phyloP scores from a whole-genome alignment of 1,284 basidiomycete genomes.

The Ceratobasidium sp. region DNA sequence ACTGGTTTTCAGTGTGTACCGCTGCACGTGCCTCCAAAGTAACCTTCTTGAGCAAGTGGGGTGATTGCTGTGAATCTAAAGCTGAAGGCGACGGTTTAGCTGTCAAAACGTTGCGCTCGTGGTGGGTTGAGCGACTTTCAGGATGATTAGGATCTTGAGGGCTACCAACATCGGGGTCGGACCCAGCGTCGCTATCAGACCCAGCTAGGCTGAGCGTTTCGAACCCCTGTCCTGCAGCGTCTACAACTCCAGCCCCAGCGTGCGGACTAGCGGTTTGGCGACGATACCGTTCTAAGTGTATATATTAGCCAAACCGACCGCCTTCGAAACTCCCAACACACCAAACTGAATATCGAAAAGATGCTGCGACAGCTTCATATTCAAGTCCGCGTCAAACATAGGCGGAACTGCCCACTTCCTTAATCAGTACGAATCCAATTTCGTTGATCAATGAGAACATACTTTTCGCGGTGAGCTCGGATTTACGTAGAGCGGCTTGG shows the following conservation, averaged over 20 bases:
- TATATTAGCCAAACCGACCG: background rate
- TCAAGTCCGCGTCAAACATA: constrained; percentile 22
- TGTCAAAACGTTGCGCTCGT: too few species aligned
- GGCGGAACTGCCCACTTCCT: constrained; percentile 3
- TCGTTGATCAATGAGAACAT: background rate
- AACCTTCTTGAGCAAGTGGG: too few species aligned
- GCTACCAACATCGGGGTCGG: too few species aligned
- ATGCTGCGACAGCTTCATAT: constrained; percentile 40
- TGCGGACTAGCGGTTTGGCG: background rate
- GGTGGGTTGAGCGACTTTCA: too few species aligned
- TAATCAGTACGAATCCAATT: background rate
- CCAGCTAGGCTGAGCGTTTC: background rate
- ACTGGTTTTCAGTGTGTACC: background rate
- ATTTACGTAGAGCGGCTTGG: background rate
- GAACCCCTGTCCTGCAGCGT: background rate
- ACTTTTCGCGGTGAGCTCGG: constrained; percentile 2
- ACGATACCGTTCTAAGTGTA: background rate
- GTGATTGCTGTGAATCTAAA: too few species aligned
- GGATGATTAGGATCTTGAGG: too few species aligned
- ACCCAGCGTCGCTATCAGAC: too few species aligned
- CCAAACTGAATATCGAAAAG: constrained; percentile 34
- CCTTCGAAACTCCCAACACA: background rate
- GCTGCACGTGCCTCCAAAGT: background rate
- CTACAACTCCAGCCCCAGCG: background rate
- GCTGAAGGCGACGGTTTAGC: too few species aligned